Evolutionary conservation across 2,329 filamentous ascomycete genomes (phyloP).

Genomic region (Fusarium sp.): DNA sequence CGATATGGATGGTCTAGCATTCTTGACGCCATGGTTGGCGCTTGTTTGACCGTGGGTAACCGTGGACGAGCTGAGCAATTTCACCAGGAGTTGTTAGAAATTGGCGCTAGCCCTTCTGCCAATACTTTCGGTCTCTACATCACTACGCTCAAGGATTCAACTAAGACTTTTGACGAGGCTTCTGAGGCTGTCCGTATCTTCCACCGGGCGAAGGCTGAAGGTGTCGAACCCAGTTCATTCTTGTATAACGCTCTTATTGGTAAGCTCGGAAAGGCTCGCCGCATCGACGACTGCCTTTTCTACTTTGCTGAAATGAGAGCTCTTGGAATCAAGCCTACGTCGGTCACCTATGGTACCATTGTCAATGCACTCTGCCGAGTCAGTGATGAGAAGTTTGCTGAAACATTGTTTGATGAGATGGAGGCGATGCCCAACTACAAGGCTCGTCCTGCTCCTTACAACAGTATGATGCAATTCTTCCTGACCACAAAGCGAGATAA

Average conservation of each 20-base stretch:
- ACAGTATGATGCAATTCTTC: constrained; percentile 99
- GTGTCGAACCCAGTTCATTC: constrained; percentile 95
- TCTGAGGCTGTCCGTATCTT: constrained; percentile 98
- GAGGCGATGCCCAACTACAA: constrained; percentile 99
- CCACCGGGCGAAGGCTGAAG: constrained; percentile 89
- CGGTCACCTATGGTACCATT: constrained; percentile 97
- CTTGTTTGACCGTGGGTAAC: constrained; percentile 84
- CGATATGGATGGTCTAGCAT: constrained; percentile 97
- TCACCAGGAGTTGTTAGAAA: constrained; percentile 89
- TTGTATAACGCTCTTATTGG: constrained; percentile 98
- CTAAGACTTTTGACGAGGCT: constrained; percentile 97
- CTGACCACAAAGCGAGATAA: constrained; percentile 97
- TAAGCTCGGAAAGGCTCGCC: constrained; percentile 96
- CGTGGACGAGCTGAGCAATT: constrained; percentile 84
- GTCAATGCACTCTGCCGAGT: constrained; percentile 98
- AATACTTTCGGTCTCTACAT: constrained; percentile 99
- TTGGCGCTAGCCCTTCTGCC: constrained; percentile 90
- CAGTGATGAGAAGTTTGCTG: constrained; percentile 96
- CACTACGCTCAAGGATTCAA: constrained; percentile 96
- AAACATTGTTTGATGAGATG: constrained; percentile 99
- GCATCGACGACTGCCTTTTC: constrained; percentile 97
- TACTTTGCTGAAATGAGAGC: constrained; percentile 98
- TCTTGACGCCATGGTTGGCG: constrained; percentile 94
- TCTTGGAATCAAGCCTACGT: constrained; percentile 92
- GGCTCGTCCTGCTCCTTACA: constrained; percentile 94